Evolutionary conservation across 371 early-diverging fungal species (phyloP), one percentile per base, ranked within the genome.

Genomic region (Zychaea mexicana): DNA sequence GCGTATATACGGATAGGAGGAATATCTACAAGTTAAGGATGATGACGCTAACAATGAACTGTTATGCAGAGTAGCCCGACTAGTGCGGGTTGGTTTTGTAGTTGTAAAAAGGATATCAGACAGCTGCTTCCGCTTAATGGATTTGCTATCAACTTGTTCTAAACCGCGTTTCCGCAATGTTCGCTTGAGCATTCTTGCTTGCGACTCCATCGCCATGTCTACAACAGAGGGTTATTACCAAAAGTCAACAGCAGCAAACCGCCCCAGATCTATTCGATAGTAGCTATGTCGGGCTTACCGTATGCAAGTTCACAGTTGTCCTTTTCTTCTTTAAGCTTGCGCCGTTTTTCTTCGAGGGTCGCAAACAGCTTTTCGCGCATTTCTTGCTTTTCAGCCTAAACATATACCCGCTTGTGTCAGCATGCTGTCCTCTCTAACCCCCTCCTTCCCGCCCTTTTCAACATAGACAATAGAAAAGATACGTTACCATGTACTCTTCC

Each of bases 311-410:
- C 93, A 74, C 90, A 78, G 69, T 87, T 90, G 56, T 94, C 95
- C 66, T 91, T 90, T 55, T 95, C 95, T 62, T 95, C 95, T 28
- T 86, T 85, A 42, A 94, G 70, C 57, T 89, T 90, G 32, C 87
- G 79, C 61, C 91, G 85, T 64, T 88, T 87, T 33, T 89, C 92
- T 58, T 95, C 94, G 31, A 95, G 73, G 13, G 78, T 85, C 13
- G 77, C 77, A 63, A 92, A 84, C 67, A 95, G 74, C 68, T 87
- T 89, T 39, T 92, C 92, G 52, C 89, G 79, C 42, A 93, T 67
- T 10, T 85, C 86, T 65, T 91, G 90, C 57, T 82, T 87, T 53
- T 90, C 90, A 31, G 68, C 74, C 85, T 85, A 73, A 31, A 62
- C 26, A 45, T 31, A 66, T 31, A 65, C 58, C 57, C 45, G 49